Conservation (phyloP, 2,329 filamentous ascomycete genomes). For the Xylaria sp. region DNA sequence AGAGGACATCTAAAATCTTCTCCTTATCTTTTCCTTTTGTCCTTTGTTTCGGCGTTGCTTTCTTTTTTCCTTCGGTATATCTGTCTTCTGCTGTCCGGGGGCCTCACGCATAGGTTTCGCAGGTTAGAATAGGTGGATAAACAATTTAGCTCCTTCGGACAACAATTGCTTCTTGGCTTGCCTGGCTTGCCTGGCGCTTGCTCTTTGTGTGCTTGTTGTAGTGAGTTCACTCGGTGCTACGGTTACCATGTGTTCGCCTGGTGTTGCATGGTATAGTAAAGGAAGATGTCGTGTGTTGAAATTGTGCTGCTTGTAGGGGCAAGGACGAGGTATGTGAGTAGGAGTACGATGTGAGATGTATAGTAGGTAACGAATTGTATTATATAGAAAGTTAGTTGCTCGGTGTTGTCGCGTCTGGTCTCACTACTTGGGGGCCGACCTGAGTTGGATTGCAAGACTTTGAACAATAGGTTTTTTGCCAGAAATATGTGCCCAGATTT, state of each 20-base stretch:
- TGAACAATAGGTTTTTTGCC: too few species aligned
- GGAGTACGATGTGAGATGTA: too few species aligned
- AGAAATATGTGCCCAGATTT: too few species aligned
- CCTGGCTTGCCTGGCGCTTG: neutral
- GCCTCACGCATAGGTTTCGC: neutral
- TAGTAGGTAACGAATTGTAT: too few species aligned
- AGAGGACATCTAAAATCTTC: slow-evolving; percentile 17
- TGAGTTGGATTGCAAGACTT: too few species aligned
- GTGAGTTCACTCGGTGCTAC: neutral
- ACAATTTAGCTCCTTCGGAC: slow-evolving; percentile 9
- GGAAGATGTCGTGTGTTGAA: too few species aligned
- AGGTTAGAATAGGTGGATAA: neutral
- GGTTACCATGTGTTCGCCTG: neutral
- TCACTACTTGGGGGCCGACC: too few species aligned
- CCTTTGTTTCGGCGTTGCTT: neutral
- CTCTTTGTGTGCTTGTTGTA: neutral
- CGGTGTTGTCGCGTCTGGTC: too few species aligned
- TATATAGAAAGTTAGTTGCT: too few species aligned
- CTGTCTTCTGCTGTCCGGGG: slow-evolving; percentile 1
- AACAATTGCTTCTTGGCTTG: slow-evolving; percentile 1
- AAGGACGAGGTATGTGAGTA: too few species aligned
- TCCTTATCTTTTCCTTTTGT: slow-evolving; percentile 9
- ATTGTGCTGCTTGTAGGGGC: too few species aligned
- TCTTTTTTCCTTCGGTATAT: neutral
- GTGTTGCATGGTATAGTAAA: neutral